Base-by-base conservation (phyloP, 1,284 basidiomycete genomes). In the Amylostereum chailletii region DNA sequence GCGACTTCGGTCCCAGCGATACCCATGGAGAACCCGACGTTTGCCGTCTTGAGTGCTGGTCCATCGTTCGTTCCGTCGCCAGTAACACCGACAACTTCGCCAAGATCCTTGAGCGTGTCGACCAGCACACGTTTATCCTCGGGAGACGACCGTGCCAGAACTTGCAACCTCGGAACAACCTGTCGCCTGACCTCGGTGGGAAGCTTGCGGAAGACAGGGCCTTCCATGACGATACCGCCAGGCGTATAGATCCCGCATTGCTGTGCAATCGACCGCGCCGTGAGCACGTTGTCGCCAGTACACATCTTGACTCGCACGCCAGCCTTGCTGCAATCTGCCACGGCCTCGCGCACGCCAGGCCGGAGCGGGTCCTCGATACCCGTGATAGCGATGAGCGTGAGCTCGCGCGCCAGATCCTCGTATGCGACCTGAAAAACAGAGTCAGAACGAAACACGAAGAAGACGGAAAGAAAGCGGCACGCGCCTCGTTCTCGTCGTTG, bases 61-160 rank as follows among this genome's bases (percentile, higher is more conserved):
- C 93, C 95, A 62, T 99, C 95, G 65, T 99, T 99, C 32, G 94
- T 97, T 58, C 96, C 95, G 60, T 99, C 96, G 53, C 96, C 96
- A 30, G 96, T 99, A 42, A 98, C 95, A 60, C 91, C 94, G 48
- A 98, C 94, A 52, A 95, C 85, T 66, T 97, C 92, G 10, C 93
- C 94, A 54, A 94, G 76, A 31, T 75, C 72, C 65, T 93, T 92
- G 46, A 98, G 77, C 33, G 83, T 90, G 64, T 93, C 83, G 46
- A 98, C 95, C 26, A 99, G 75, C 8, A 94, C 73, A 65, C 93
- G 87, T 79, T 99, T 99, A 71, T 99, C 95, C 61, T 96, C 89
- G 2, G 95, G 95, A 1, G 92, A 95, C 1, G 94, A 98, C n/a
- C 96, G 90, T 34, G 96, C 95, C 32, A 88, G 77, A 5, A 89